phyloP scores from a whole-genome alignment of 2,329 filamentous ascomycete species.

The Diaporthe vaccinii region DNA sequence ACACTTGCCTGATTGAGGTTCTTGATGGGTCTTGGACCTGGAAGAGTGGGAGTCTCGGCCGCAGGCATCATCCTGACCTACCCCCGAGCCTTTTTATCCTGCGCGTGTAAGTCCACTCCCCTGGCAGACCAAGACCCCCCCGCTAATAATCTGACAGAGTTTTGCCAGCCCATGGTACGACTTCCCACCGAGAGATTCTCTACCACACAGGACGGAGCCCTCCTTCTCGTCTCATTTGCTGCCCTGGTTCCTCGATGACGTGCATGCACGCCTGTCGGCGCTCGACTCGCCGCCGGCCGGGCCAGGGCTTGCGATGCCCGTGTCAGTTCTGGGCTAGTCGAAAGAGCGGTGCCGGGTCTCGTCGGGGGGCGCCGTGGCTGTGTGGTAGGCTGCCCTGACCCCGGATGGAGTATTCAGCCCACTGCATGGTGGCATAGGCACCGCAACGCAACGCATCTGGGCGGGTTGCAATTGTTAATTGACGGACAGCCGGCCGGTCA shows the following conservation, averaged over 20 bases:
- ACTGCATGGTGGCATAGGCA: not conserved
- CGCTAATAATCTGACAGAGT: constrained; percentile 10
- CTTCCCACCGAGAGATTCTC: too few relatives aligned
- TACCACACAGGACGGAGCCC: not conserved
- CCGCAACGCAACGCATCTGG: not conserved
- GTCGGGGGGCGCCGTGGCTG: not conserved
- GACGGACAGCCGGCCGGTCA: not conserved
- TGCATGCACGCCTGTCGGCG: not conserved
- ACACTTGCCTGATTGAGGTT: not conserved
- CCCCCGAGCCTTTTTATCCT: not conserved
- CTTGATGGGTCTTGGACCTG: not conserved
- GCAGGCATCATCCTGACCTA: constrained; percentile 16
- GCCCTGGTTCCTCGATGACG: constrained; percentile 17
- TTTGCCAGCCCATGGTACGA: constrained; percentile 1
- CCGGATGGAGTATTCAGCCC: not conserved
- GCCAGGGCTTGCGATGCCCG: not conserved
- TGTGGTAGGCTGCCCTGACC: not conserved
- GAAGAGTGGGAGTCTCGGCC: not conserved
- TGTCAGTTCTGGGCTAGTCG: not conserved
- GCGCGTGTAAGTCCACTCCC: not conserved
- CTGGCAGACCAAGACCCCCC: not conserved
- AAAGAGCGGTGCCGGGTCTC: not conserved
- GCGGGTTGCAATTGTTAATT: not conserved
- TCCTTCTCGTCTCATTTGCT: not conserved
- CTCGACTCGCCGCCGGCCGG: constrained; percentile 11